phyloP scores from a whole-genome alignment of 208 protist genomes.

The Leishmania tarentolae region DNA sequence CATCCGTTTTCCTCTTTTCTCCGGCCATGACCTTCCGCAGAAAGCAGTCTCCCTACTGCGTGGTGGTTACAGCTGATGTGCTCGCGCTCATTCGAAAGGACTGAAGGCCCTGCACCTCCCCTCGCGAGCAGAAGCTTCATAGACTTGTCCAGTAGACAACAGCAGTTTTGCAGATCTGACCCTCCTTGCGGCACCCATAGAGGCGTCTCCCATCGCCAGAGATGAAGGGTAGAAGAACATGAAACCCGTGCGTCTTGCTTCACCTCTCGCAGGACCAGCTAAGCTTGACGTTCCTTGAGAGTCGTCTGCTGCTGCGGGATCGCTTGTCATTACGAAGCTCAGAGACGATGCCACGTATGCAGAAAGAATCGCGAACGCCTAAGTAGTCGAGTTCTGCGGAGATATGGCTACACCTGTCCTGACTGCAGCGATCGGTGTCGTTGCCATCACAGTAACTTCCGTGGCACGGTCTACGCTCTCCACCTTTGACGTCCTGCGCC shows the following conservation, averaged over 20 bases:
- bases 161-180: background rate
- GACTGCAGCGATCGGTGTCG: background rate
- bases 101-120: background rate
- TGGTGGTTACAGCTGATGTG: constrained; percentile 21
- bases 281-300: background rate
- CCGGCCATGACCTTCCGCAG: background rate
- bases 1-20: background rate
- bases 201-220: background rate
- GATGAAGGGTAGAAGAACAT: background rate
- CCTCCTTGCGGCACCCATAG: too few relatives aligned
- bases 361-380: background rate
- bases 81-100: background rate
- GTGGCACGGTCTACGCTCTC: background rate
- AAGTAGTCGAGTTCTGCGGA: background rate
- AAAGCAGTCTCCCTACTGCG: constrained; percentile 7
- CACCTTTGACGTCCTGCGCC: background rate
- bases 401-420: background rate
- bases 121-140: background rate
- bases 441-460: background rate
- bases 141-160: background rate
- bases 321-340: background rate
- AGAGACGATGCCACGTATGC: background rate
- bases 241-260: background rate
- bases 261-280: background rate
- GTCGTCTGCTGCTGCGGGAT: background rate